Evolutionary conservation across 371 early-diverging fungal genomes (phyloP).

Genomic region (Lichtheimia ornata): DNA sequence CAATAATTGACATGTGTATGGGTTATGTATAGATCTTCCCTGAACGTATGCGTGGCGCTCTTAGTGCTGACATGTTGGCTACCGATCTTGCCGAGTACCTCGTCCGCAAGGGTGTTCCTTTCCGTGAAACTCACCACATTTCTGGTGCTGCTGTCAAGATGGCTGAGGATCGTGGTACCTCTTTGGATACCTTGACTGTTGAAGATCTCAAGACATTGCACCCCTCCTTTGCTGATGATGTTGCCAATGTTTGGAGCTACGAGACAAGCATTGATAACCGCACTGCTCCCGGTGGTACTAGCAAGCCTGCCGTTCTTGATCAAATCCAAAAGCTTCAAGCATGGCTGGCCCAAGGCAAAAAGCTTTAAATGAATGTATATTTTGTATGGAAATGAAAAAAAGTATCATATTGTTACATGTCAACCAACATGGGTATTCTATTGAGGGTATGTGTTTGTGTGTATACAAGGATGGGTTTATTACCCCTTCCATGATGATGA

Average conservation of each 20-base stretch:
- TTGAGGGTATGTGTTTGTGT: too few species aligned
- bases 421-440: background rate
- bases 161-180: conserved; percentile 81
- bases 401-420: background rate
- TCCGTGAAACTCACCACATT: conserved; percentile 97
- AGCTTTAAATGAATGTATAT: conserved; percentile 6
- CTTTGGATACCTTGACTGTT: conserved; percentile 71
- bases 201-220: conserved; percentile 84
- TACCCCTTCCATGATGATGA: background rate
- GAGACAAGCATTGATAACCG: conserved; percentile 88
- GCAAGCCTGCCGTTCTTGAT: conserved; percentile 70
- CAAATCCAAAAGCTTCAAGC: conserved; percentile 77
- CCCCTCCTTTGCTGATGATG: conserved; percentile 80
- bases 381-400: background rate
- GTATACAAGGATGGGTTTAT: conserved; percentile 1
- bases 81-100: conserved; percentile 98
- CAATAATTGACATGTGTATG: background rate
- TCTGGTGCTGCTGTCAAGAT: conserved; percentile 93
- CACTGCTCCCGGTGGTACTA: conserved; percentile 88
- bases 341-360: conserved; percentile 52
- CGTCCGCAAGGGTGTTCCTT: conserved; percentile 91
- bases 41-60: conserved; percentile 70
- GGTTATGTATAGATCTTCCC: conserved; percentile 62
- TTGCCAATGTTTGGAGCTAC: conserved; percentile 80
- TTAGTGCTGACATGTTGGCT: conserved; percentile 94